Evolutionary conservation across 2,329 filamentous ascomycete genomes (phyloP), one percentile per base, ranked within the genome.

Genomic region (Neonectria coccinea): DNA sequence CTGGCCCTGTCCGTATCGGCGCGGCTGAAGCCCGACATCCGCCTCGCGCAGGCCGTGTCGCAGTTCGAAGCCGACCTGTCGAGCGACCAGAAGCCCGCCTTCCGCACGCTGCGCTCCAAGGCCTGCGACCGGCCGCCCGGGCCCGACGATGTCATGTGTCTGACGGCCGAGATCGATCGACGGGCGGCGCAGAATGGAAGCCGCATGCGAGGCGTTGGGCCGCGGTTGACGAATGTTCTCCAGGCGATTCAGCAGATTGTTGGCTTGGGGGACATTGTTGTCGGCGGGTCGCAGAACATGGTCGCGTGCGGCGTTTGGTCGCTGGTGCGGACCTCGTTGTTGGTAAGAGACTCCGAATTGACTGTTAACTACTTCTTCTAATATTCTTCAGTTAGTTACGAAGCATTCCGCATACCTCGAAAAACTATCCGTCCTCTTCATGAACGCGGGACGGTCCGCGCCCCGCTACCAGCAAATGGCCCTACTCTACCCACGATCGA

Each of bases 281-380:
- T 83, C 16, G 81, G 81, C 5, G 80, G 79, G 2, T 79, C 78
- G 1, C 81, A 84, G 70, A 83, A 83, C 56, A 48, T 83, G 4
- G 70, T 83, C 18, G 81, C 81, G 1, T 81, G 79, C 63, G 76
- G 80, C 3, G 79, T 84, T 0, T 84, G 81, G 83, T 76, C 79
- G 0, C 58, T 82, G 2, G 79, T 84, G 9, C 76, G 81, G 47
- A 77, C 80, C 65, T 77, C 79, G 1, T 71, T 84, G 20, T 62
- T 81, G 47, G 80, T 84, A n/a, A n/a, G 36, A n/a, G 14, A n/a
- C 7, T 25, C 3, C 16, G 4, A 9, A n/a, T 11, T 41, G 16
- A n/a, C 36, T 41, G 36, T 78, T 76, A 1, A 22, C 20, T 45
- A 12, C 4, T 22, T 22, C 31, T 5, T 33, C 0, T 31, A 25